Percentiles rank a stretch among this genome's conserved stretches.
phyloP scores from a whole-genome alignment of 164 flowering plant species.

The Berberis thunbergii region DNA sequence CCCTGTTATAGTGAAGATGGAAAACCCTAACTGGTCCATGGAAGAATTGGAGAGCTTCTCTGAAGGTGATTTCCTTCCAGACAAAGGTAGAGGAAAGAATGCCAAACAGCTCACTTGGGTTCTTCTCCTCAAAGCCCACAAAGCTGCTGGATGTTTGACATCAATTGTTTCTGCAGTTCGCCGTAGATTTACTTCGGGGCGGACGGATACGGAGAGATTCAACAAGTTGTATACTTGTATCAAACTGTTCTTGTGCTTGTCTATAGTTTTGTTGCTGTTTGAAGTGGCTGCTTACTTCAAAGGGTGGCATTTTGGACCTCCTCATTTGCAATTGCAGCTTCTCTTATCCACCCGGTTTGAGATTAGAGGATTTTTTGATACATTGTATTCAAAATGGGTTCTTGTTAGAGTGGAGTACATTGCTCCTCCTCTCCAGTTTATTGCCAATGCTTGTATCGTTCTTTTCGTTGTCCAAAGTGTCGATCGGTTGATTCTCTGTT shows the following conservation, averaged over 20 bases:
- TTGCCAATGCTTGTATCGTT: slow-evolving; percentile 63
- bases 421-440: slow-evolving; percentile 85
- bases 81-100: slow-evolving; percentile 57
- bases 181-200: slow-evolving; percentile 68
- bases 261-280: slow-evolving; percentile 52
- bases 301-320: slow-evolving; percentile 69
- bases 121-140: slow-evolving; percentile 84
- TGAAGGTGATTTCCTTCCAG: slow-evolving; percentile 13
- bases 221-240: slow-evolving; percentile 51
- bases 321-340: slow-evolving; percentile 36
- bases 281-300: slow-evolving; percentile 69
- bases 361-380: slow-evolving; percentile 44
- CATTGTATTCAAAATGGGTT: slow-evolving; percentile 69
- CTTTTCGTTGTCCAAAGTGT: slow-evolving; percentile 77
- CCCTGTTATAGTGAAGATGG: slow-evolving; percentile 24
- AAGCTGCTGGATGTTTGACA: slow-evolving; percentile 86
- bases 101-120: slow-evolving; percentile 98
- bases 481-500: slow-evolving; percentile 66
- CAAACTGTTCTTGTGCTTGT: slow-evolving; percentile 56
- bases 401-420: slow-evolving; percentile 65
- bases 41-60: slow-evolving; percentile 10
- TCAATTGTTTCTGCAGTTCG: slow-evolving; percentile 63
- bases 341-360: slow-evolving; percentile 27
- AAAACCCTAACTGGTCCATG: slow-evolving; percentile 22
- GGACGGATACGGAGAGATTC: slow-evolving; percentile 45